Evolutionary conservation across 306 rosid genomes (phyloP), one percentile per base, ranked within the genome.

Genomic region (Rosa multiflora): DNA sequence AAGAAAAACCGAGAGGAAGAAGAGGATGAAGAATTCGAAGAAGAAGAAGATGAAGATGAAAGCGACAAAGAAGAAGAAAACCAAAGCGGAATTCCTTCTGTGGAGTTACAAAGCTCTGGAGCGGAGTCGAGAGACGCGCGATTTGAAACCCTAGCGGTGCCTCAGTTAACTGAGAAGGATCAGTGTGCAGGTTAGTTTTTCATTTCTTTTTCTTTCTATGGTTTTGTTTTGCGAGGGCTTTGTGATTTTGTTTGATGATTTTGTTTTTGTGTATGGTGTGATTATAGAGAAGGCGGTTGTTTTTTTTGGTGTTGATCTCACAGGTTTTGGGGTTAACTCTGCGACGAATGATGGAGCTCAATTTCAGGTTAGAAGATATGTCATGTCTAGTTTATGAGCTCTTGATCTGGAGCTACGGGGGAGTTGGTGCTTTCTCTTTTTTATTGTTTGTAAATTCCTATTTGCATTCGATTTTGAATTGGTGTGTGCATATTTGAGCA

Each of bases 101-200:
- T 56, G 46, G 85, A 84, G 88, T 76, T 70, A 21, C 80, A 1
- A 64, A 76, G 76, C 61, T 80, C 70, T 32, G 29, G 55, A 18
- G 37, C 37, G 37, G 37, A 32, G 37, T 32, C 37, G 37, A 32
- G 37, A 32, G 37, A 32, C 37, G 37, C 37, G 29, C 76, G 52
- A 73, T 86, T 63, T 20, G 88, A 85, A 91, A 92, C 98, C 97
- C 97, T 91, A 92, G 86, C 58, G 52, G 74, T 3, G 61, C 46
- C 37, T 79, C 82, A 69, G 55, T 58, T 75, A 4, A 46, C 76
- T 10, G 76, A 67, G 83, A 80, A 84, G 43, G 81, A 79, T 85
- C 88, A 42, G 74, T 72, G 67, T 78, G 80, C 79, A 12, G 91
- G 96, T 90, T 79, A 49, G 87, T 35, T 64, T 80, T 14, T 32